Conservation (phyloP, 2,329 filamentous ascomycete species). For the Hypoxylon sp. region DNA sequence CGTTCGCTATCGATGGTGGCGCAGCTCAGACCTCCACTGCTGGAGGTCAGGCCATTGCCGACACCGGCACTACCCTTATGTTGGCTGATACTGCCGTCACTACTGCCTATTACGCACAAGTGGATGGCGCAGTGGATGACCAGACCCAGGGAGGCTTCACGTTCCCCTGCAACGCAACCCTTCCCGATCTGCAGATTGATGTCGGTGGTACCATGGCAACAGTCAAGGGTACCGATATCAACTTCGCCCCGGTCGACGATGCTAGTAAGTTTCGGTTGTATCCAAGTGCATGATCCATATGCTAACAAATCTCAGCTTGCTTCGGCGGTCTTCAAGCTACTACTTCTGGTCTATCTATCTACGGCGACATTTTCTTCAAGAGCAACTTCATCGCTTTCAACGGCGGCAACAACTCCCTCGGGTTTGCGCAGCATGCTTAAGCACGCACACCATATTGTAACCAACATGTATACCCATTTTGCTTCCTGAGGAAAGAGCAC, state of each 20-base stretch:
- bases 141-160: constrained; percentile 57
- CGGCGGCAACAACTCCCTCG: constrained; percentile 65
- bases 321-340: constrained; percentile 76
- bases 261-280: constrained; percentile 59
- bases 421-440: constrained; percentile 66
- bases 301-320: constrained; percentile 59
- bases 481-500: constrained; percentile 11
- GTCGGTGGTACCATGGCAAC: constrained; percentile 69
- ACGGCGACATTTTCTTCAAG: constrained; percentile 72
- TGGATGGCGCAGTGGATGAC: constrained; percentile 58
- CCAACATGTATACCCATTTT: constrained; percentile 18
- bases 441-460: constrained; percentile 4
- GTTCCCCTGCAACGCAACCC: constrained; percentile 59
- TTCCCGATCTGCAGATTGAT: constrained; percentile 65
- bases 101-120: constrained; percentile 61
- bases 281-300: neutral
- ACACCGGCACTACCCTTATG: constrained; percentile 73
- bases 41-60: constrained; percentile 62
- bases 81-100: constrained; percentile 67
- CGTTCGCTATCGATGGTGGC: constrained; percentile 49
- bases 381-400: constrained; percentile 70
- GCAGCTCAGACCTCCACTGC: constrained; percentile 51
- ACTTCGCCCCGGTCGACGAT: constrained; percentile 63
- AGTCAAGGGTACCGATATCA: constrained; percentile 65
- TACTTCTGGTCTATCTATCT: constrained; percentile 68